Evolutionary conservation across 2,329 filamentous ascomycete genomes (phyloP).

Genomic region (Lasiodiplodia citricola): DNA sequence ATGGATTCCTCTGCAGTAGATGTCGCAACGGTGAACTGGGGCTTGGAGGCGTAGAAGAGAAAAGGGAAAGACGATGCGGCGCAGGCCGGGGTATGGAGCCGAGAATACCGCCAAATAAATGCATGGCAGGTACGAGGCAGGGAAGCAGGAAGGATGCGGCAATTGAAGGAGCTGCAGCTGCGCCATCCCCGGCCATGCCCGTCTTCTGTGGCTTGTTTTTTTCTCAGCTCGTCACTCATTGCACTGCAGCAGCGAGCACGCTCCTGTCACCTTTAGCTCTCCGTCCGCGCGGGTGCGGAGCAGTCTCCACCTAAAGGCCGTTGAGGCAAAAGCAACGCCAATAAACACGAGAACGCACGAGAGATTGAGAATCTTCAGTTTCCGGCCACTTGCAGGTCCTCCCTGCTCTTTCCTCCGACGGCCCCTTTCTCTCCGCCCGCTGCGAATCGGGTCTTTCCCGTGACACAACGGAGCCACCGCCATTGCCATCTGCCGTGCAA

Average conservation of each 20-base stretch:
- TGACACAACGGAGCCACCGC: neutral
- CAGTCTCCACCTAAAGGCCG: neutral
- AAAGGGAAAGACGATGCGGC: neutral
- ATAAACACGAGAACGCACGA: neutral
- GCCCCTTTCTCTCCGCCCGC: neutral
- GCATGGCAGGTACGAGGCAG: neutral
- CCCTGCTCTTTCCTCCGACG: neutral
- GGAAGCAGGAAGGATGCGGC: neutral
- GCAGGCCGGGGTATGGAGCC: neutral
- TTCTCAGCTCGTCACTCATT: neutral
- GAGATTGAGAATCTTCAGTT: neutral
- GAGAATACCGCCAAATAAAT: neutral
- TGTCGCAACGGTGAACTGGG: neutral
- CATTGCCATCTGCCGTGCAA: neutral
- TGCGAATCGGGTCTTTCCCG: conserved; percentile 9
- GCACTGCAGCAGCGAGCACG: neutral
- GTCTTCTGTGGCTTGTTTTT: neutral
- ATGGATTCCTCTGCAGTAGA: too few relatives aligned
- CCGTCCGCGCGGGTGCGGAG: neutral
- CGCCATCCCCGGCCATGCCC: neutral
- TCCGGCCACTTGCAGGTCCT: neutral
- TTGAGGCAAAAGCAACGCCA: neutral
- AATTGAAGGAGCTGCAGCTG: neutral
- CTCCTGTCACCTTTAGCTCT: neutral
- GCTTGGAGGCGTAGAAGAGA: neutral